These are phyloP conservation scores for Alternaria sp. DNA, from an alignment of 2,329 filamentous ascomycete genomes.

Conservation along the genomic window DNA sequence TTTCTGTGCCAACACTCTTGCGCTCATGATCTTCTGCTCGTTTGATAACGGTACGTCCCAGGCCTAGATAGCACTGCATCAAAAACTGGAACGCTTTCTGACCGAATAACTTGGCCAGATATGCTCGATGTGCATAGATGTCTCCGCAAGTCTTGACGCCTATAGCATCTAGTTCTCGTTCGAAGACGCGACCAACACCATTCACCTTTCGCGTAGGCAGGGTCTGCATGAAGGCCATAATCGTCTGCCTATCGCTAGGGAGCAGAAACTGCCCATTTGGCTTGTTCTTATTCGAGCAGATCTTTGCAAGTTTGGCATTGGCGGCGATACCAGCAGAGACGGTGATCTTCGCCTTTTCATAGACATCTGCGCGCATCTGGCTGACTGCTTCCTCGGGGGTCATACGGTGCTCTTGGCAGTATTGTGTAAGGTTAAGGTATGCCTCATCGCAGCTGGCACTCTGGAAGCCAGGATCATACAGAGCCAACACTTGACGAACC, in stretches of 20 bases:
- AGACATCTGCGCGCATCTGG: conserved; percentile 79
- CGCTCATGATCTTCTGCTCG: conserved; percentile 89
- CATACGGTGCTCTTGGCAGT: conserved; percentile 74
- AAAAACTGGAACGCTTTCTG: conserved; percentile 91
- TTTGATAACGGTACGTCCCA: conserved; percentile 84
- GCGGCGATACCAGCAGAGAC: conserved; percentile 94
- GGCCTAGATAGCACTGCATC: conserved; percentile 81
- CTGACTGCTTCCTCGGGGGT: conserved; percentile 76
- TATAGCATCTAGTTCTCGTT: conserved; percentile 86
- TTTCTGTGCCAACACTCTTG: conserved; percentile 93
- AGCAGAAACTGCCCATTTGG: conserved; percentile 90
- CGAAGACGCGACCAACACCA: conserved; percentile 91
- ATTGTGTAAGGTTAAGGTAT: conserved; percentile 90
- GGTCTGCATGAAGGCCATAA: conserved; percentile 85
- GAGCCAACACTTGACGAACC: conserved; percentile 78
- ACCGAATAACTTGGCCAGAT: conserved; percentile 80
- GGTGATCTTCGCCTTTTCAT: conserved; percentile 79
- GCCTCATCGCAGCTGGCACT: conserved; percentile 96
- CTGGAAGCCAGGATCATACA: conserved; percentile 92
- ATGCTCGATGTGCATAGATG: conserved; percentile 78
- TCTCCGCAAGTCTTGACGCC: conserved; percentile 90
- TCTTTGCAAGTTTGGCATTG: conserved; percentile 93
- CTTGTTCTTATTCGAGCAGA: conserved; percentile 94
- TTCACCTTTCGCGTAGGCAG: conserved; percentile 91
- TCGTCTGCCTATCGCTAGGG: conserved; percentile 72